phyloP scores from a whole-genome alignment of 306 rosid species.

The Quercus engelmannii region DNA sequence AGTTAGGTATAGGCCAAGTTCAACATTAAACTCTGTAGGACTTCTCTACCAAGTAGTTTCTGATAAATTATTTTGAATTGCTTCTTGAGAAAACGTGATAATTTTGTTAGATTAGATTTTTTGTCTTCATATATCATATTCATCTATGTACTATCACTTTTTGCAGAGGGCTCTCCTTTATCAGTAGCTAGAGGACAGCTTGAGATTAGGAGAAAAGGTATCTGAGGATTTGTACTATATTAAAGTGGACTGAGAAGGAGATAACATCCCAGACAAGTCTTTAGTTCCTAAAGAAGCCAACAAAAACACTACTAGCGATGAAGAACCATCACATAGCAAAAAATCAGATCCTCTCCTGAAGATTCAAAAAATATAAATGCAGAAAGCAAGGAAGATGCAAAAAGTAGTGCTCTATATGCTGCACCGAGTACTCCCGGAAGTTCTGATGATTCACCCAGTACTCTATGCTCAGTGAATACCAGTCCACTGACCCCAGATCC shows the following conservation, averaged over 20 bases:
- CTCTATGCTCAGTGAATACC: too few relatives aligned
- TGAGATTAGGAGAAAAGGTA: constrained; percentile 67
- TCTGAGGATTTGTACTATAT: constrained; percentile 59
- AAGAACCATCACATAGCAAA: too few relatives aligned
- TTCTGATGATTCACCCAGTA: too few relatives aligned
- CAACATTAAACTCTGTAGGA: neutral
- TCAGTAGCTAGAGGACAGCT: constrained; percentile 84
- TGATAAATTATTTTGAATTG: neutral
- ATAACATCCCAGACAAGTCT: constrained; percentile 25
- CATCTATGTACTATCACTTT: constrained; percentile 8
- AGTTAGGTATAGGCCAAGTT: neutral
- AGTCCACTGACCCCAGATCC: too few relatives aligned
- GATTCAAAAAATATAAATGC: too few relatives aligned
- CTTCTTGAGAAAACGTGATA: neutral
- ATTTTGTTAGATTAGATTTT: too few relatives aligned
- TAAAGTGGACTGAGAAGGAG: constrained; percentile 36
- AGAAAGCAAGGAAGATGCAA: too few relatives aligned
- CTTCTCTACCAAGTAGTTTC: neutral
- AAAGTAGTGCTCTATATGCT: too few relatives aligned
- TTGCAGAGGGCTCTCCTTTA: constrained; percentile 56
- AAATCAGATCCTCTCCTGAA: too few relatives aligned
- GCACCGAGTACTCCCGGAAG: too few relatives aligned
- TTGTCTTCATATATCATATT: neutral
- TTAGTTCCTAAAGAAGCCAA: too few relatives aligned
- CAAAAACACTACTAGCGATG: too few relatives aligned